Percentiles rank a stretch among this genome's conserved stretches.
These are phyloP conservation scores for Botrytis paeoniae DNA, from an alignment of 2,329 filamentous ascomycete genomes.

Conservation along the genomic window DNA sequence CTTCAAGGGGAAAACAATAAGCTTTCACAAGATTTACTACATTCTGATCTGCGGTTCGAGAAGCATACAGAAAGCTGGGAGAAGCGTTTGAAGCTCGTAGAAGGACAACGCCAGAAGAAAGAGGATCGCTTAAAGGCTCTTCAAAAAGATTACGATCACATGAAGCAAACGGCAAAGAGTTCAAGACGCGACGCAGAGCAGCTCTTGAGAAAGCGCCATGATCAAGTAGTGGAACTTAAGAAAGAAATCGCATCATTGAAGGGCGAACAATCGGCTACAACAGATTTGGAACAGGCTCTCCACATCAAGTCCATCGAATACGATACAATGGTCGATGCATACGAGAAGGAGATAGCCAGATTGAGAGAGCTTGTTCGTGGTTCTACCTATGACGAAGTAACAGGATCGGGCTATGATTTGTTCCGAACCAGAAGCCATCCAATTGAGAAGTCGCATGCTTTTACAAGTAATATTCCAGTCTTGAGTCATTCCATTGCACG, in stretches of 20 bases:
- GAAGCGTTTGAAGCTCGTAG: conserved; percentile 44
- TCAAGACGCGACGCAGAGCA: conserved; percentile 54
- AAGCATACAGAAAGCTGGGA: conserved; percentile 37
- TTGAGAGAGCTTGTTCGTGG: conserved; percentile 18
- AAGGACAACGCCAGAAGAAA: conserved; percentile 45
- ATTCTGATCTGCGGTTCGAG: conserved; percentile 33
- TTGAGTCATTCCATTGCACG: conserved; percentile 25
- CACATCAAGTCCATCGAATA: conserved; percentile 27
- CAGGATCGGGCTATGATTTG: neutral
- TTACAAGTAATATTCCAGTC: conserved; percentile 29
- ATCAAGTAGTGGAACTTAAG: conserved; percentile 55
- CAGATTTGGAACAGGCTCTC: conserved; percentile 26
- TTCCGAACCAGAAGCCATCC: conserved; percentile 9
- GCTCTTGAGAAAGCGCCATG: conserved; percentile 55
- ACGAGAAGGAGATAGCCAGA: conserved; percentile 25
- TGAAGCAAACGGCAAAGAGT: conserved; percentile 52
- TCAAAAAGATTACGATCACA: conserved; percentile 51
- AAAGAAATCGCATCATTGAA: conserved; percentile 51
- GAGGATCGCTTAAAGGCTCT: conserved; percentile 50
- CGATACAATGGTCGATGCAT: conserved; percentile 25
- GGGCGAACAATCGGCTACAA: conserved; percentile 23
- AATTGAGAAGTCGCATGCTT: conserved; percentile 18
- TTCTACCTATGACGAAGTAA: conserved; percentile 6
- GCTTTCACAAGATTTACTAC: conserved; percentile 33
- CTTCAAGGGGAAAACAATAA: conserved; percentile 36